phyloP scores from a whole-genome alignment of 371 early-diverging fungal genomes.

The Nematocida ausubeli region DNA sequence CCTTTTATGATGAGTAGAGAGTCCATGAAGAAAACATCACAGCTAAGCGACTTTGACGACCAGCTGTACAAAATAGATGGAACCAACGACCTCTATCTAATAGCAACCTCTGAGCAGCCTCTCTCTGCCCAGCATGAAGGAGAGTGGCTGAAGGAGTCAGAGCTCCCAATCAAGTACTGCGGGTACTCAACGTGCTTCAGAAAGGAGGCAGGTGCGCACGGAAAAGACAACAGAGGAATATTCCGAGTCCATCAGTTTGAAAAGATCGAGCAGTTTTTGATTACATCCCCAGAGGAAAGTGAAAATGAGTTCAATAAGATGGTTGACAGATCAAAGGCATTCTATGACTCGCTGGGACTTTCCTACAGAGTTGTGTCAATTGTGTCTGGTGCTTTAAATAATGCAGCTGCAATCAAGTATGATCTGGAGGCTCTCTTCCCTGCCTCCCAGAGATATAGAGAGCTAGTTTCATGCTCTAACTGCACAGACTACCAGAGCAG shows the following conservation, averaged over 20 bases:
- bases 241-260: constrained; percentile 99
- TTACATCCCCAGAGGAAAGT: constrained; percentile 88
- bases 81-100: constrained; percentile 84
- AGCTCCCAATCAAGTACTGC: constrained; percentile 71
- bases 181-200: constrained; percentile 98
- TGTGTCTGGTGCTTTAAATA: constrained; percentile 93
- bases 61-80: constrained; percentile 85
- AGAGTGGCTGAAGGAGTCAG: constrained; percentile 72
- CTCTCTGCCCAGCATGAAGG: constrained; percentile 88
- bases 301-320: constrained; percentile 95
- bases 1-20: constrained; percentile 96
- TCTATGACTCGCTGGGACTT: constrained; percentile 81
- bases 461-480: constrained; percentile 96
- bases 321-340: constrained; percentile 84
- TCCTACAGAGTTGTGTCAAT: constrained; percentile 90
- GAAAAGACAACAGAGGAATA: constrained; percentile 96
- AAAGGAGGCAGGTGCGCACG: constrained; percentile 98
- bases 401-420: constrained; percentile 98
- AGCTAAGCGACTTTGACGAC: constrained; percentile 95
- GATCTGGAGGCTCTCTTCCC: constrained; percentile 99
- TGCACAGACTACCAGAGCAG: constrained; percentile 97
- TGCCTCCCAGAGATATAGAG: constrained; percentile 83
- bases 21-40: constrained; percentile 94
- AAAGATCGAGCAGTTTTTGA: constrained; percentile 97
- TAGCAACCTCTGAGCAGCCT: constrained; percentile 98